phyloP scores from a whole-genome alignment of 2,329 filamentous ascomycete species.

The Ilyonectria destructans region DNA sequence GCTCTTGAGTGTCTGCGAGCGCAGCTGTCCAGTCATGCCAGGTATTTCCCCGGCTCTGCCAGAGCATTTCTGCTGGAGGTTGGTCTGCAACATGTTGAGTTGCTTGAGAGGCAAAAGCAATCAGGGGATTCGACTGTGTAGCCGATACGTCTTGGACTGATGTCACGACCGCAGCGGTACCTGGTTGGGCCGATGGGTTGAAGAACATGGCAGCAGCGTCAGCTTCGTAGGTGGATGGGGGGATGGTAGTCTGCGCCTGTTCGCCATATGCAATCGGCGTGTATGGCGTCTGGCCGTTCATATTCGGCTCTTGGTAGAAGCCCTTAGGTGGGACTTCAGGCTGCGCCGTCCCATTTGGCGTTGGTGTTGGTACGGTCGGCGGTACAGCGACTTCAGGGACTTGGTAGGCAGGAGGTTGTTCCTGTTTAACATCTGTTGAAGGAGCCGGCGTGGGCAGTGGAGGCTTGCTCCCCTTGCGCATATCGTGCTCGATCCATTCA shows the following conservation, averaged over 20 bases:
- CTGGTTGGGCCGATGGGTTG: constrained; percentile 42
- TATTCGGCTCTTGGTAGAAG: constrained; percentile 50
- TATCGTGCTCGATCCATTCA: constrained; percentile 67
- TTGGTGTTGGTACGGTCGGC: constrained; percentile 1
- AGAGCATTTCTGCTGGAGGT: constrained; percentile 52
- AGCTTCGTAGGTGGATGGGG: constrained; percentile 46
- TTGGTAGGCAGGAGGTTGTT: constrained; percentile 46
- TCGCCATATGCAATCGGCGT: constrained; percentile 52
- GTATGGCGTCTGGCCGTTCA: constrained; percentile 51
- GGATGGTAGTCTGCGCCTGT: constrained; percentile 44
- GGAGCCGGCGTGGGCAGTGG: constrained; percentile 33
- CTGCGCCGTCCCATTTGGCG: constrained; percentile 34
- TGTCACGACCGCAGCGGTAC: constrained; percentile 38
- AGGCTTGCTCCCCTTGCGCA: constrained; percentile 54
- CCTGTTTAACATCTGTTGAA: constrained; percentile 57
- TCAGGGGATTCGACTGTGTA: constrained; percentile 56
- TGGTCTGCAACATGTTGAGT: constrained; percentile 54
- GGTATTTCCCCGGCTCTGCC: constrained; percentile 59
- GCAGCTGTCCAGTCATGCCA: constrained; percentile 72
- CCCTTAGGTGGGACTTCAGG: constrained; percentile 47
- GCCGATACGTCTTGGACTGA: constrained; percentile 41
- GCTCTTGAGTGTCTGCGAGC: constrained; percentile 66
- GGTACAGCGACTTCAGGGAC: constrained; percentile 34
- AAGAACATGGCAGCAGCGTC: constrained; percentile 51
- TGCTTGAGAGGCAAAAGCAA: constrained; percentile 59